Evolutionary conservation across 306 rosid genomes (phyloP), one percentile per base, ranked within the genome.

Genomic region (Fagus crenata): DNA sequence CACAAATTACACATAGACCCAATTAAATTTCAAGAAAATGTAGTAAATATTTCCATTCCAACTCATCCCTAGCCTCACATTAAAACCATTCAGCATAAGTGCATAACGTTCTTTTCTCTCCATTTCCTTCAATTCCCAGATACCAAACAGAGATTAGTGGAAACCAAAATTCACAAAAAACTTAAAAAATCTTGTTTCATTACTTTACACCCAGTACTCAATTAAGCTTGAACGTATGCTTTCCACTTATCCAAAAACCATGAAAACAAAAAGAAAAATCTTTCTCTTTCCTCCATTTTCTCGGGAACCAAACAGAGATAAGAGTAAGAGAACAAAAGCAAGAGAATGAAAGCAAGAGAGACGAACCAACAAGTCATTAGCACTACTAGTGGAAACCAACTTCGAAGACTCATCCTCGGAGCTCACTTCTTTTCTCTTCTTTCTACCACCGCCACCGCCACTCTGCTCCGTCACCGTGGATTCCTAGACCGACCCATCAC

Each of bases 351-450:
- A 81, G 14, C 4, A 0, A 43, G 79, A n/a, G n/a, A 69, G 65
- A 75, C 92, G n/a, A 79, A 93, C 96, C 96, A 87, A 84, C 96
- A 87, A 84, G 75, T 73, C 83, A 82, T 71, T 73, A 76, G 84
- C 87, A 68, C 84, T 77, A 76, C 83, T 87, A 37, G 91, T 81
- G 17, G 93, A 82, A 81, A 89, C 80, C 65, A 86, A 71, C 90
- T 87, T 90, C 18, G 94, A 90, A 53, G 90, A 90, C 73, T 90
- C 89, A 77, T 89, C 92, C 73, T 88, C 96, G 1, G 90, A 76
- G 89, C 87, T 84, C 67, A 82, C 73, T 49, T 83, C 86, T 82
- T 85, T 89, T 69, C 91, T 85, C 92, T 90, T 93, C 77, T 90
- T 81, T 60, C 51, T 46, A 46, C 83, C 73, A 67, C 84, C 82